phyloP scores from a whole-genome alignment of 805 yeast genomes.

The Danielia oregonensis region DNA sequence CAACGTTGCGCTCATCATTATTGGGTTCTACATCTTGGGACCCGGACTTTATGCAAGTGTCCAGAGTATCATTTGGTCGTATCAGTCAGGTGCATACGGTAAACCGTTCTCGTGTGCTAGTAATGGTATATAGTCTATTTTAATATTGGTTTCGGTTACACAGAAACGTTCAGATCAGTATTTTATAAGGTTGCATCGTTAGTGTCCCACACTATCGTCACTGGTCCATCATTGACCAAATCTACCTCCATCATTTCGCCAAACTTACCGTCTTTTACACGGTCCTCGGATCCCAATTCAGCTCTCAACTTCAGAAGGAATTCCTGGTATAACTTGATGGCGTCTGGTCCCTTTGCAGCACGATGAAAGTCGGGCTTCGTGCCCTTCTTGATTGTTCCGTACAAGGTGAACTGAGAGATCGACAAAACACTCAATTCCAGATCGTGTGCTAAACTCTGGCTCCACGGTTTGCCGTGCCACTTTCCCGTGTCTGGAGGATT shows the following conservation, averaged over 20 bases:
- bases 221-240: slow-evolving; percentile 89
- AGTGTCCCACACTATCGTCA: slow-evolving; percentile 80
- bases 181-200: slow-evolving; percentile 17
- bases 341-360: slow-evolving; percentile 77
- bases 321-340: slow-evolving; percentile 47
- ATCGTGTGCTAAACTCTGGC: slow-evolving; percentile 56
- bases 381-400: slow-evolving; percentile 84
- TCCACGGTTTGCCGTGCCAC: slow-evolving; percentile 74
- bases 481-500: slow-evolving; percentile 36
- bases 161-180: too few relatives aligned
- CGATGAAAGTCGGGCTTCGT: slow-evolving; percentile 92
- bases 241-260: slow-evolving; percentile 98
- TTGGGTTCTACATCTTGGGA: slow-evolving; percentile 54
- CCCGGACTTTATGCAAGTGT: slow-evolving; percentile 58
- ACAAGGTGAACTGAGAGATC: slow-evolving; percentile 89
- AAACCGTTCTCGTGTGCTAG: slow-evolving; percentile 49
- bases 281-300: slow-evolving; percentile 52
- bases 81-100: slow-evolving; percentile 47
- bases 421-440: slow-evolving; percentile 70
- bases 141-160: not conserved
- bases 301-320: slow-evolving; percentile 47
- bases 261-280: slow-evolving; percentile 83
- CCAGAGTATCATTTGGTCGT: slow-evolving; percentile 51
- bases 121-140: slow-evolving; percentile 21
- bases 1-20: slow-evolving; percentile 36